phyloP scores from a whole-genome alignment of 2,329 filamentous ascomycete genomes.

The Trichoderma sp. region DNA sequence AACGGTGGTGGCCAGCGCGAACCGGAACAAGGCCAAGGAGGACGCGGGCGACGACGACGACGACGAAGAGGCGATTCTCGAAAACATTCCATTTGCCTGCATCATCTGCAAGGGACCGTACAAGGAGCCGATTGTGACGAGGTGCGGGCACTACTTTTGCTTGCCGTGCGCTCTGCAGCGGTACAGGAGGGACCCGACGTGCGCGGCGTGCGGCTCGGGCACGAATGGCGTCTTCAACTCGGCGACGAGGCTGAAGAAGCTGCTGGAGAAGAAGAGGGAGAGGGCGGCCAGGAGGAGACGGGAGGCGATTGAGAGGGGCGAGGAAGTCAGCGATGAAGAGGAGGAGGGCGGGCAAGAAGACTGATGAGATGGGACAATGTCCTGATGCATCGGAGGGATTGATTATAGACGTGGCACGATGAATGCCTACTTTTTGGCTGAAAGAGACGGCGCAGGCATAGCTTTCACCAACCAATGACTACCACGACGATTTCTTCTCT shows the following conservation, averaged over 20 bases:
- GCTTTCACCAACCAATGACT: too few relatives aligned
- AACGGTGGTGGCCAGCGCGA: conserved; percentile 63
- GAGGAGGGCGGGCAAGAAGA: conserved; percentile 12
- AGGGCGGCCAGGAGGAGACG: conserved; percentile 60
- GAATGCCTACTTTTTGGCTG: background rate
- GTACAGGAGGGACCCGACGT: conserved; percentile 84
- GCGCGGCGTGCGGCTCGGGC: conserved; percentile 80
- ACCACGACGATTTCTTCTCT: too few relatives aligned
- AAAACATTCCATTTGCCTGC: conserved; percentile 87
- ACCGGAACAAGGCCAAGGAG: conserved; percentile 44
- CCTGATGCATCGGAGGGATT: background rate
- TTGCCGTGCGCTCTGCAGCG: conserved; percentile 83
- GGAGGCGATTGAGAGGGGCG: conserved; percentile 54
- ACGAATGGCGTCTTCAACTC: conserved; percentile 90
- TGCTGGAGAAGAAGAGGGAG: conserved; percentile 73
- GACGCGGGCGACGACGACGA: conserved; percentile 34
- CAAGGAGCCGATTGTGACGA: conserved; percentile 78
- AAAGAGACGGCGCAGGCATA: too few relatives aligned
- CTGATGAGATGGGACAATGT: background rate
- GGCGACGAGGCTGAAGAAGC: conserved; percentile 78
- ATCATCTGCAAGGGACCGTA: conserved; percentile 82
- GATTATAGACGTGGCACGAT: background rate
- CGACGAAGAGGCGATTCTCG: conserved; percentile 63
- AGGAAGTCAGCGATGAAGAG: conserved; percentile 52
- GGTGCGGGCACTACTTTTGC: conserved; percentile 96